These are phyloP conservation scores for Jackrogersella minutella DNA, from an alignment of 495 filamentous ascomycete species.

Conservation along the genomic window DNA sequence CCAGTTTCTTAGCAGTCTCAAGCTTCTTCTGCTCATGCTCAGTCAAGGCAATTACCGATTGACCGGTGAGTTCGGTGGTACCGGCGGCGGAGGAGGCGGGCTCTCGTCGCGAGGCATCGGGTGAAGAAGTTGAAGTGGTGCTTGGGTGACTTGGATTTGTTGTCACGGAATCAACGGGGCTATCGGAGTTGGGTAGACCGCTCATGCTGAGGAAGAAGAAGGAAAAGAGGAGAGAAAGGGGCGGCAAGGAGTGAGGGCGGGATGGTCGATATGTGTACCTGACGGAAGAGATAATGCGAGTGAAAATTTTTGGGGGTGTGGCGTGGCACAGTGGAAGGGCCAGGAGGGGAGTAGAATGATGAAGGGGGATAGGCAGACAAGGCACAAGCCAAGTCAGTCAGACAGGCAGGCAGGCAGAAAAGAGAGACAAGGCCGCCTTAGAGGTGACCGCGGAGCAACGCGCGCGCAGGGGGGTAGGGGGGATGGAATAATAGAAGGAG, in stretches of 20 bases:
- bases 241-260: constrained; percentile 45
- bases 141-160: constrained; percentile 49
- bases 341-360: constrained; percentile 42
- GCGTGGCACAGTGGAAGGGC: constrained; percentile 43
- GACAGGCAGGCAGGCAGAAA: constrained; percentile 40
- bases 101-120: constrained; percentile 65
- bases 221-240: constrained; percentile 42
- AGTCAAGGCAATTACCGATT: constrained; percentile 71
- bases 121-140: constrained; percentile 29
- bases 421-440: constrained; percentile 40
- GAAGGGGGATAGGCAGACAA: constrained; percentile 34
- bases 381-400: constrained; percentile 32
- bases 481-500: constrained; percentile 13
- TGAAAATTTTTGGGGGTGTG: constrained; percentile 47
- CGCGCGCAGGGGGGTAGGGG: constrained; percentile 31
- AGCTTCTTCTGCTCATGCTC: constrained; percentile 42
- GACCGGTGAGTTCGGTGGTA: constrained; percentile 89
- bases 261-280: constrained; percentile 44
- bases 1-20: constrained; percentile 43
- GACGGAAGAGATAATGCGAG: constrained; percentile 35
- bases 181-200: constrained; percentile 51
- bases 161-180: constrained; percentile 43
- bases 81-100: constrained; percentile 70
- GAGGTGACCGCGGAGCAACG: constrained; percentile 39
- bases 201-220: constrained; percentile 59